Conservation (phyloP, 2,329 filamentous ascomycete species). For the Trichoderma asperellum region DNA sequence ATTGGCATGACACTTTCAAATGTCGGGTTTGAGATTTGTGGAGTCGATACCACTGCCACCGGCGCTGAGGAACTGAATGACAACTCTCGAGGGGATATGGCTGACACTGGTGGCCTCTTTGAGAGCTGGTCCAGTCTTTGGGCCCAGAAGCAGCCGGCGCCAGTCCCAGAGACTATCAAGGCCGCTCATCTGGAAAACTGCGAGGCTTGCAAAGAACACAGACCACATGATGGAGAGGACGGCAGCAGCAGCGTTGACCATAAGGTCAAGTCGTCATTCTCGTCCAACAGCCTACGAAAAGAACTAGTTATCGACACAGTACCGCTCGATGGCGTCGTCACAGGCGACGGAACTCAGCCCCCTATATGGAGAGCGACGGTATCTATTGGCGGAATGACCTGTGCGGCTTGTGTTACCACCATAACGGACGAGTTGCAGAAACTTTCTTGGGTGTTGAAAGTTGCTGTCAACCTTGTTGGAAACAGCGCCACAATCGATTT, state of each 20-base stretch:
- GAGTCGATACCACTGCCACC: constrained; percentile 46
- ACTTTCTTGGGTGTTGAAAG: constrained; percentile 58
- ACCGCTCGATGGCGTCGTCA: constrained; percentile 28
- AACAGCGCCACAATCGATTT: constrained; percentile 69
- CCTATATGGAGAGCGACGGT: constrained; percentile 53
- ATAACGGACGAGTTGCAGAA: constrained; percentile 64
- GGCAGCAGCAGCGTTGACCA: background rate
- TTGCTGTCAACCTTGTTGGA: constrained; percentile 66
- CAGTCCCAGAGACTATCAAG: constrained; percentile 34
- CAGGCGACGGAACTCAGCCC: constrained; percentile 26
- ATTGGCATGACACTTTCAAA: constrained; percentile 56
- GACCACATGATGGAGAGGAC: constrained; percentile 25
- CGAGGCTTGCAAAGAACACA: constrained; percentile 40
- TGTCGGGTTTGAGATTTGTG: constrained; percentile 63
- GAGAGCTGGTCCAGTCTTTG: constrained; percentile 42
- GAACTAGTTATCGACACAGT: background rate
- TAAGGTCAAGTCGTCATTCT: constrained; percentile 17
- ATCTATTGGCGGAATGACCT: constrained; percentile 75
- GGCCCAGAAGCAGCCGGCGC: constrained; percentile 36
- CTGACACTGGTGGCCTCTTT: constrained; percentile 33
- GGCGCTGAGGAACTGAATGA: constrained; percentile 39
- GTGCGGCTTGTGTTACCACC: constrained; percentile 67
- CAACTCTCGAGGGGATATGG: constrained; percentile 33
- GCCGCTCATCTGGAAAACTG: constrained; percentile 46
- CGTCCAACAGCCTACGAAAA: constrained; percentile 14